Percentiles rank a stretch among this genome's conserved stretches.
Evolutionary conservation across 495 filamentous ascomycete genomes (phyloP).

Genomic region (Talaromyces borbonicus): DNA sequence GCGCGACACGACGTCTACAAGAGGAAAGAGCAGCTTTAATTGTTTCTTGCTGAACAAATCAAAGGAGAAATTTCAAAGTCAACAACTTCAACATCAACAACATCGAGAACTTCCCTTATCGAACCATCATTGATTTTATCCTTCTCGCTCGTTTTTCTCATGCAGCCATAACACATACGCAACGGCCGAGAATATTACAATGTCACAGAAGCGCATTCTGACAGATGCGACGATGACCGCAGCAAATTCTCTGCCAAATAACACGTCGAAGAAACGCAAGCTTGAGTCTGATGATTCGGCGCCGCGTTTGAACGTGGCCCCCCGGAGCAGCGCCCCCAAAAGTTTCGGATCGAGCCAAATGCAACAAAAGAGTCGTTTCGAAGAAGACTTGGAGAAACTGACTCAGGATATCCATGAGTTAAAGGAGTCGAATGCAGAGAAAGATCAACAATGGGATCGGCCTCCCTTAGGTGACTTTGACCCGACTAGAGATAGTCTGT

Average conservation of each 20-base stretch:
- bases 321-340: conserved; percentile 45
- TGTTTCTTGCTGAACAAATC: too few relatives aligned
- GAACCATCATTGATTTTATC: too few relatives aligned
- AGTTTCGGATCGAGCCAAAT: conserved; percentile 67
- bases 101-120: too few relatives aligned
- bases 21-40: too few relatives aligned
- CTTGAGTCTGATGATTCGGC: conserved; percentile 49
- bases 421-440: conserved; percentile 78
- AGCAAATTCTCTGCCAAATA: conserved; percentile 35
- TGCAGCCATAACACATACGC: conserved; percentile 3
- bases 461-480: conserved; percentile 67
- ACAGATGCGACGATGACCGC: conserved; percentile 46
- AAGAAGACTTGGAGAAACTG: conserved; percentile 90
- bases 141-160: too few relatives aligned
- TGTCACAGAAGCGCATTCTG: conserved; percentile 49
- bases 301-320: conserved; percentile 46
- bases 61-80: too few relatives aligned
- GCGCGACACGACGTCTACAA: background rate
- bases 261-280: conserved; percentile 65
- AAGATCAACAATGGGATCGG: conserved; percentile 87
- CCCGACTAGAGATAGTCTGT: conserved; percentile 58
- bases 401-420: conserved; percentile 81
- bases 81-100: too few relatives aligned
- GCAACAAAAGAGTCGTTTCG: conserved; percentile 70
- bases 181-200: conserved; percentile 43